Base-by-base conservation (phyloP, 306 rosid species). In the Ziziphus jujuba region DNA sequence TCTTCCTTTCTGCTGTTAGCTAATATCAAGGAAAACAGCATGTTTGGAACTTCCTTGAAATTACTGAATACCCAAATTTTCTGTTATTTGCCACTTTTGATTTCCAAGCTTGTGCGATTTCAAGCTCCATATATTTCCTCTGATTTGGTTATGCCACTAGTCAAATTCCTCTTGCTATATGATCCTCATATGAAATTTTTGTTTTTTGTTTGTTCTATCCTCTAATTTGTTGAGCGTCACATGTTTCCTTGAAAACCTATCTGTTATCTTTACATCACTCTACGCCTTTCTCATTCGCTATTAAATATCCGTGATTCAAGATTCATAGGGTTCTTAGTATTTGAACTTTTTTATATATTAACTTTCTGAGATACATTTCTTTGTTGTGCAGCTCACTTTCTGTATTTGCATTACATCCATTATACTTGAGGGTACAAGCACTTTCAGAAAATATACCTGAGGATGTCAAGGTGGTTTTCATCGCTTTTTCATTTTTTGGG, bases 391-490 rank as follows among this genome's bases (percentile, higher is more conserved):
- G 98, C 76, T 93, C 98, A 57, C 90, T 93, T 49, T 93, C 98
- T 23, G 98, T 93, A 60, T 93, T 75, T 83, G 98, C 98, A 16
- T 67, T 93, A 80, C 98, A 93, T 82, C 98, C 98, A 9, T 81
- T 93, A 62, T 93, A 93, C 88, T 74, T 93, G 71, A 83, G 96
- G 81, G 91, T 93, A 61, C 90, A 93, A 68, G 91, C 90, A 69
- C 96, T 93, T 77, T 90, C 98, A 47, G 79, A 78, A 50, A 86
- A 83, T 65, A 71, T 90, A 60, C 85, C 96, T 25, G 82, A 77
- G 76, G 96, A 84, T 75, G 80, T 93, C 82, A 88, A 83, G 97
- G 98, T 88, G 67, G 63, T 56, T 47, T 20, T 59, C 51, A 12
- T 63, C 34, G 45, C 36, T 47, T 47, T 75, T 62, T 44, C 24